Evolutionary conservation across 2,329 filamentous ascomycete species (phyloP), one percentile per base, ranked within the genome.

Genomic region (Peltaster fructicola): DNA sequence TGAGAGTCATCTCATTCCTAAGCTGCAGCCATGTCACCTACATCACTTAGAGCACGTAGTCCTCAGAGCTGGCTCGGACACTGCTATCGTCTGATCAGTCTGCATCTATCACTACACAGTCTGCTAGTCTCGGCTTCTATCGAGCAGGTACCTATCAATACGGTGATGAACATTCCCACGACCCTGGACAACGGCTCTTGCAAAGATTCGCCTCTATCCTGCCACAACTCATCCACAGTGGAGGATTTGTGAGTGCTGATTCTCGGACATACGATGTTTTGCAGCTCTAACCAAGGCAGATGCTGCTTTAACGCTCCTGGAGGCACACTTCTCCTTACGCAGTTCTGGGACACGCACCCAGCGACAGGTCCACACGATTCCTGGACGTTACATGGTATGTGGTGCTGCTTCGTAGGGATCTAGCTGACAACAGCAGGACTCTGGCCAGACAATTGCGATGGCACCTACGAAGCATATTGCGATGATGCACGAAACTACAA

Each of bases 271-370:
- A n/a, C n/a, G n/a, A n/a, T n/a, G n/a, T n/a, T n/a, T n/a, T n/a
- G n/a, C n/a, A n/a, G n/a, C n/a, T n/a, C n/a, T n/a, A n/a, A n/a
- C n/a, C n/a, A n/a, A n/a, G n/a, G n/a, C n/a, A n/a, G n/a, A 5
- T 82, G 77, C 54, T 82, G 77, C 51, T 76, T 80, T 54, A 76
- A 76, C 41, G 59, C 66, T 12, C 75, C 75, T 0, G 69, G 73
- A 4, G 77, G 77, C 6, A 65, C 77, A 33, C 52, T 82, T 21
- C 59, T 81, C 4, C 66, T 69, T 47, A 81, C 77, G 2, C 76
- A 82, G 39, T 81, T 82, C 52, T 82, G 76, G 76, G 75, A 82
- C 41, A 64, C 68, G 1, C 45, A 63, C 30, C 73, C 73, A 2
- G 53, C 61, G 1, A 63, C 68, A 4, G 74, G 77, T 0, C 74